These are phyloP conservation scores for Lizonia empirigonia DNA, from an alignment of 2,329 filamentous ascomycete genomes.

Conservation along the genomic window DNA sequence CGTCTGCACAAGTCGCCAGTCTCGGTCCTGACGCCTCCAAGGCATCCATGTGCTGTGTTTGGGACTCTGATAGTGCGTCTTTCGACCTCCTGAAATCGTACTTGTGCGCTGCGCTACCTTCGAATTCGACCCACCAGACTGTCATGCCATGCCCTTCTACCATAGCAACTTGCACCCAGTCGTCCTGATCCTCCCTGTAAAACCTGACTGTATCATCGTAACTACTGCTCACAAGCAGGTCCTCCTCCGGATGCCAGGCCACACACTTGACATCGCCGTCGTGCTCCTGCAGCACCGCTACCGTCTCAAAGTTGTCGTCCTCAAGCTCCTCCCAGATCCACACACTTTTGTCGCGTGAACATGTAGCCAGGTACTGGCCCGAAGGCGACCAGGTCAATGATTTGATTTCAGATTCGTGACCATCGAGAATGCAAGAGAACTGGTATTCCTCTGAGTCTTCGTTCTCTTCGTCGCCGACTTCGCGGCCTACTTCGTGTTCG, in stretches of 20 bases:
- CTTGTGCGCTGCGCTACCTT: conserved; percentile 50
- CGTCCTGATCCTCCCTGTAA: conserved; percentile 89
- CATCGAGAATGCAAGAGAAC: conserved; percentile 89
- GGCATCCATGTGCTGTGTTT: conserved; percentile 43
- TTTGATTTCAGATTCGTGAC: conserved; percentile 94
- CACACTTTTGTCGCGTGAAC: conserved; percentile 88
- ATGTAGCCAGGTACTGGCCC: conserved; percentile 83
- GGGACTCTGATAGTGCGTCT: conserved; percentile 39
- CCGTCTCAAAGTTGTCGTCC: conserved; percentile 95
- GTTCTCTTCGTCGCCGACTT: conserved; percentile 53
- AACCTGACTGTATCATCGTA: conserved; percentile 92
- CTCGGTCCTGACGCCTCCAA: conserved; percentile 58
- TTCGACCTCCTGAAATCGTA: conserved; percentile 32
- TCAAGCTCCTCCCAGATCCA: conserved; percentile 99
- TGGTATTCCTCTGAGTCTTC: conserved; percentile 84
- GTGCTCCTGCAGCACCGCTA: conserved; percentile 93
- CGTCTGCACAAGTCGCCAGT: conserved; percentile 83
- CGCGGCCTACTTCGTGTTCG: conserved; percentile 38
- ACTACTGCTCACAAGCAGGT: conserved; percentile 85
- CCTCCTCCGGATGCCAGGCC: conserved; percentile 80
- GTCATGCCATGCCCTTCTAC: conserved; percentile 82
- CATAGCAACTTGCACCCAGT: conserved; percentile 89
- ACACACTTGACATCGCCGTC: conserved; percentile 95
- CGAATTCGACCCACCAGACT: conserved; percentile 84
- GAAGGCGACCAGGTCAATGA: conserved; percentile 74